Evolutionary conservation across 202 grass and related monocot genomes (phyloP), one percentile per base, ranked within the genome.

Genomic region (Brachypodium distachyon): DNA sequence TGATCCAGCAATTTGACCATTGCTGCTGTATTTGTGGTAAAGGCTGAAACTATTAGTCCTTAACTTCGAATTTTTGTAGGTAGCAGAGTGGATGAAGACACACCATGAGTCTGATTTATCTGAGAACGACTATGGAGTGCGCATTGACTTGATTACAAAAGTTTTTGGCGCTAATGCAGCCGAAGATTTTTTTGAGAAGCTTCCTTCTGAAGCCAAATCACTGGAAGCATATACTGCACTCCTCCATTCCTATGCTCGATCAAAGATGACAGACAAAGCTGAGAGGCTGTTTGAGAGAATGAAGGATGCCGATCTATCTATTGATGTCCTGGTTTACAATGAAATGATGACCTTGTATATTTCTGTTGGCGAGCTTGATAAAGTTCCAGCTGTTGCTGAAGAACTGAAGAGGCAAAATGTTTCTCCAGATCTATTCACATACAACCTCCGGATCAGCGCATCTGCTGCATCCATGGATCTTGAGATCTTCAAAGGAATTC

Each of bases 291-390:
- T 97, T 22, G 29, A 83, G 55, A 90, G 80, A 57, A 93, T 97
- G 81, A 91, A 91, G 82, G 81, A 67, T 31, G 79, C 74, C 9
- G 59, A 79, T 78, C 48, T 89, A 8, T 51, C 67, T 17, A 75
- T 80, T 12, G 74, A 87, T 68, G 61, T 63, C 28, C 56, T 97
- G 41, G 84, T 84, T 41, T 93, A 87, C 40, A 97, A 93, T 70
- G 94, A 97, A 49, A 89, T 93, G 81, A 93, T 97, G 94, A 89
- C 91, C 18, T 12, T 97, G 46, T 97, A 93, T 70, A 89, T 91
- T 13, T 97, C 94, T 29, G 81, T 91, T 6, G 94, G 90, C 10
- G 70, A 91, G 61, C 72, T 86, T 7, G 86, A 90, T 71, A 91
- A 97, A 60, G 90, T 91, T 33, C 44, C 71, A 1, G 11, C 17